Conservation (phyloP, 192 early-diverging fungal genomes). For the Haplosporangium gracile region DNA sequence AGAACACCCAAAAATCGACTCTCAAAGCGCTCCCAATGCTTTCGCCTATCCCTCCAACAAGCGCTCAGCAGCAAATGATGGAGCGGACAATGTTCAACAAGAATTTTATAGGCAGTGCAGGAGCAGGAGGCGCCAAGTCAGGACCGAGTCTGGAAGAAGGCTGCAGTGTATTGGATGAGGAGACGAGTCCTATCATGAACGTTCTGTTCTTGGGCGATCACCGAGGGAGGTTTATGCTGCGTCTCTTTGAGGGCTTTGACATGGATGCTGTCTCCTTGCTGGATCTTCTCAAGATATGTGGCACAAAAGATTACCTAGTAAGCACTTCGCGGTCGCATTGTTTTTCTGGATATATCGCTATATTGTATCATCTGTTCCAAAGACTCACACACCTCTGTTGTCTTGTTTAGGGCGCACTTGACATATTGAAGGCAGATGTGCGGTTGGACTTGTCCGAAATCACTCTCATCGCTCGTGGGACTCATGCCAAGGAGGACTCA, state of each 20-base stretch:
- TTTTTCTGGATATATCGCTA: neutral
- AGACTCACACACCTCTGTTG: no score
- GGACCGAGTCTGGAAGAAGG: neutral
- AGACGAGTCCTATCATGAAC: conserved; percentile 40
- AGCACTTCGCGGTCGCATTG: neutral
- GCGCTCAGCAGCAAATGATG: conserved; percentile 24
- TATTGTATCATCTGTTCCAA: neutral
- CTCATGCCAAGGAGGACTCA: neutral
- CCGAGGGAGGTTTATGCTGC: conserved; percentile 10
- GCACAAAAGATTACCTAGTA: conserved; percentile 9
- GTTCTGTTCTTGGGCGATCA: conserved; percentile 23
- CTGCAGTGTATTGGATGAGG: conserved; percentile 23
- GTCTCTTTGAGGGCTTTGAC: conserved; percentile 40
- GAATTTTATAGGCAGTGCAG: neutral
- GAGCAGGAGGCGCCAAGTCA: neutral
- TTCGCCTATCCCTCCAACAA: conserved; percentile 32
- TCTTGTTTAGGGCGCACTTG: neutral
- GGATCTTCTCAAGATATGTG: conserved; percentile 12
- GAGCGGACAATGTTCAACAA: conserved; percentile 37
- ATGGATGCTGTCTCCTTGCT: conserved; percentile 13
- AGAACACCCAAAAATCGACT: conserved; percentile 30
- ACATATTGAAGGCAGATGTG: conserved; percentile 28
- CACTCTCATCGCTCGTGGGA: neutral
- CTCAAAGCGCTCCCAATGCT: conserved; percentile 26
- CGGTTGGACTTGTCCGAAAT: conserved; percentile 34